Evolutionary conservation across 345 rosid genomes (phyloP), one percentile per base, ranked within the genome.

Genomic region (Sonneratia alba): DNA sequence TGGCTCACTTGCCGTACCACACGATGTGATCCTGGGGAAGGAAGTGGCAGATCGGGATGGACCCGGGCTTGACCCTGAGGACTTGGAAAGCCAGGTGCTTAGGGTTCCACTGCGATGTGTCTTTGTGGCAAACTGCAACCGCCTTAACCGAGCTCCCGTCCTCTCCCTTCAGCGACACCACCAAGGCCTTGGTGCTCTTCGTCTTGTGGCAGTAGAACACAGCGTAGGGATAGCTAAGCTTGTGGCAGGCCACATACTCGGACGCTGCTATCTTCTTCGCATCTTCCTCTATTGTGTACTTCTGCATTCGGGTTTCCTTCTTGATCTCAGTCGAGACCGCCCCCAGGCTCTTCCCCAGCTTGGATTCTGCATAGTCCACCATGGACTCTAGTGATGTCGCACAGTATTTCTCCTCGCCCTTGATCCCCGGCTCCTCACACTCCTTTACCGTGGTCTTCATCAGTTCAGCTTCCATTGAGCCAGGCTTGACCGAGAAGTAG

Each of bases 101-200:
- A 0, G 93, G 89, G 86, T 90, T 88, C 92, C 97, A 91, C 22
- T 85, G 87, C 40, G 93, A 87, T 14, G 97, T 88, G 76, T 94
- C 83, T 43, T 85, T 85, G 80, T 94, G 97, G 84, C 98, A 91
- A 38, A 88, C 85, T 19, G 93, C 93, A 21, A 83, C 87, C 12
- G 93, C 96, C 70, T 86, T 82, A 61, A 73, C 87, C 36, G 84
- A 74, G 69, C 87, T 56, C 55, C 93, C 95, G 13, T 91, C 87
- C 24, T 76, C 85, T 72, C 89, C 96, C 72, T 71, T 81, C 71
- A 91, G 75, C 0, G 89, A 84, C 79, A 88, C 89, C 67, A 63
- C 59, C 81, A 85, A 89, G 42, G 83, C 83, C 73, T 77, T 82
- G 2, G 95, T 80, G 82, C 74, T 77, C 71, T 69, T 71, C 1